phyloP scores from a whole-genome alignment of 2,329 filamentous ascomycete species.

The Plenodomus lindquistii region DNA sequence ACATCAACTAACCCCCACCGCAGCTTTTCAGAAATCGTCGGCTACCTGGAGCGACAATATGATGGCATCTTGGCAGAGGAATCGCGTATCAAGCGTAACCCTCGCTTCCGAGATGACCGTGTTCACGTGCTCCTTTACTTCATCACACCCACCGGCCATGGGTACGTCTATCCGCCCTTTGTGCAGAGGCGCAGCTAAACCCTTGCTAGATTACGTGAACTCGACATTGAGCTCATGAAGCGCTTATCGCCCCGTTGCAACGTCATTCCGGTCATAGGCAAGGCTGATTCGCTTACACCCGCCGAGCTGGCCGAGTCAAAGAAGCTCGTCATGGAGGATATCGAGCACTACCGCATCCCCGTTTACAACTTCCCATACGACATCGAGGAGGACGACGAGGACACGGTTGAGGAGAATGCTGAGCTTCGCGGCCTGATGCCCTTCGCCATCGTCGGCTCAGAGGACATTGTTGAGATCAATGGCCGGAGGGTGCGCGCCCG shows the following conservation, averaged over 20 bases:
- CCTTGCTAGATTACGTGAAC: constrained; percentile 78
- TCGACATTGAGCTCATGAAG: constrained; percentile 99
- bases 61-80: constrained; percentile 99
- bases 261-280: constrained; percentile 98
- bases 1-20: constrained; percentile 17
- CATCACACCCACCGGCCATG: constrained; percentile 96
- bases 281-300: constrained; percentile 95
- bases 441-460: constrained; percentile 97
- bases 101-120: constrained; percentile 98
- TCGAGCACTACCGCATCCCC: constrained; percentile 98
- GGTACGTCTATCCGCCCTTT: constrained; percentile 57
- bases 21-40: constrained; percentile 96
- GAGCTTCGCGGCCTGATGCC: constrained; percentile 97
- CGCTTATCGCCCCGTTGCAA: constrained; percentile 97
- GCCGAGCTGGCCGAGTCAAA: constrained; percentile 97
- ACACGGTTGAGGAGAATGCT: constrained; percentile 98
- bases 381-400: constrained; percentile 98
- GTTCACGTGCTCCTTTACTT: constrained; percentile 99
- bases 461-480: constrained; percentile 92
- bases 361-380: constrained; percentile 99
- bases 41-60: constrained; percentile 98
- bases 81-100: constrained; percentile 99
- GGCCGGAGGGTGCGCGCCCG: constrained; percentile 89
- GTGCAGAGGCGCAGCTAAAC: constrained; percentile 17
- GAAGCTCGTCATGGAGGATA: constrained; percentile 99